These are phyloP conservation scores for Syncephalastrum contaminatum DNA, from an alignment of 371 early-diverging fungal genomes.

Conservation along the genomic window DNA sequence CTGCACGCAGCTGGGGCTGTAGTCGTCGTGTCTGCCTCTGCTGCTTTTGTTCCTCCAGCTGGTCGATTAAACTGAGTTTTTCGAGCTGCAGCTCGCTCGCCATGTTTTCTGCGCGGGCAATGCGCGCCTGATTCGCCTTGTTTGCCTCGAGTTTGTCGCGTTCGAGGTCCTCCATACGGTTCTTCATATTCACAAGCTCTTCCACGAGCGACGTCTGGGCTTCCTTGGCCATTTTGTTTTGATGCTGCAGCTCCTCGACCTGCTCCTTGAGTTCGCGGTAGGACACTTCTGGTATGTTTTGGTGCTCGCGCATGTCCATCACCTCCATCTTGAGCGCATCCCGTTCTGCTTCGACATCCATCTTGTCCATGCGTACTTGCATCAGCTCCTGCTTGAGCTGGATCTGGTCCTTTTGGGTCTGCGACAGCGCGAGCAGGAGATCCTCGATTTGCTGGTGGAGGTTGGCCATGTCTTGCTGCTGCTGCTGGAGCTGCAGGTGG, in stretches of 20 bases:
- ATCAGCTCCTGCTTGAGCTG: slow-evolving; percentile 58
- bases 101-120: slow-evolving; percentile 13
- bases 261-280: slow-evolving; percentile 28
- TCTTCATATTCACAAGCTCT: slow-evolving; percentile 38
- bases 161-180: slow-evolving; percentile 33
- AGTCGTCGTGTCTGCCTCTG: not conserved
- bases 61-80: slow-evolving; percentile 19
- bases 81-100: slow-evolving; percentile 19
- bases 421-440: slow-evolving; percentile 52
- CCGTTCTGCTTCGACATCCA: slow-evolving; percentile 52
- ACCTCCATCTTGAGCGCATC: slow-evolving; percentile 40
- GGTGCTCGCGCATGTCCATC: slow-evolving; percentile 13
- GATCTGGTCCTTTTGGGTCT: slow-evolving; percentile 57
- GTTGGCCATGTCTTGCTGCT: slow-evolving; percentile 33
- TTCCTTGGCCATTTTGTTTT: slow-evolving; percentile 43
- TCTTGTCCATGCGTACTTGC: slow-evolving; percentile 56
- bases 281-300: no score
- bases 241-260: slow-evolving; percentile 34
- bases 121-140: slow-evolving; percentile 9
- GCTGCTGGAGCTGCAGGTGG: not conserved
- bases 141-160: slow-evolving; percentile 27
- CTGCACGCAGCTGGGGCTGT: not conserved
- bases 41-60: slow-evolving; percentile 38
- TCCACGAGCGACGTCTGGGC: slow-evolving; percentile 42
- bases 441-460: slow-evolving; percentile 65